Base-by-base conservation (phyloP, 495 filamentous ascomycete species). In the Xylaria intraflava region DNA sequence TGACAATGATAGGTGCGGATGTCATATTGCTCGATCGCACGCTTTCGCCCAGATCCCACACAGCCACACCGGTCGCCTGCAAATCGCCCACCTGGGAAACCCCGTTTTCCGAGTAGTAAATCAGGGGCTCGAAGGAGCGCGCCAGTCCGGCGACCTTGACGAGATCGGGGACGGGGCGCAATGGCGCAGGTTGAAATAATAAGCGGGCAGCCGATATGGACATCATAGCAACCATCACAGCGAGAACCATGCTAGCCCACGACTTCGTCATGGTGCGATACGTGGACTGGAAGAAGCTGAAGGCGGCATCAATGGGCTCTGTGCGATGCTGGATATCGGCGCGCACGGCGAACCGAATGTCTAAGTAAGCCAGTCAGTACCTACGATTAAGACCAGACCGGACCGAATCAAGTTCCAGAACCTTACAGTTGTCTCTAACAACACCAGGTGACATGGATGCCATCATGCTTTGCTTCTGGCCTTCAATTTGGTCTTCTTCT, bases 1-100 rank as follows among this genome's bases (percentile, higher is more conserved):
- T 73, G 17, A 93, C 89, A 43, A 96, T 95, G 59, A 87, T 82
- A 2, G 88, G 85, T 16, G 87, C 87, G 36, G 84, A 88, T 12
- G 87, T 90, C 84, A 95, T 88, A 60, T 95, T 93, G 36, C 89
- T 87, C n/a, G 78, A 80, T 30, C 90, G 83, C 47, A 95, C 84
- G 44, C 83, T 90, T 70, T 95, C 90, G 40, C 87, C 86, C 5
- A 96, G 76, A 67, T 96, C 90, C 87, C 89, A 93, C 17, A 96
- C 90, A 0, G 90, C 90, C 6, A 94, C 83, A 30, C 89, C 86
- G 0, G 89, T 93, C 39, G 93, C 89, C 65, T 94, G 89, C 11
- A 96, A 74, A 33, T 90, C 87, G 30, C 83, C 83, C 19, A 95
- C 87, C 64, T 95, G 89, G 52, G 84, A 80, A 24, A 87, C 82